A percentile compares a stretch with the other conserved stretches of the same genome.
Evolutionary conservation across 352 stramenopile species (phyloP).

Genomic region (Phytophthora cryptogea): DNA sequence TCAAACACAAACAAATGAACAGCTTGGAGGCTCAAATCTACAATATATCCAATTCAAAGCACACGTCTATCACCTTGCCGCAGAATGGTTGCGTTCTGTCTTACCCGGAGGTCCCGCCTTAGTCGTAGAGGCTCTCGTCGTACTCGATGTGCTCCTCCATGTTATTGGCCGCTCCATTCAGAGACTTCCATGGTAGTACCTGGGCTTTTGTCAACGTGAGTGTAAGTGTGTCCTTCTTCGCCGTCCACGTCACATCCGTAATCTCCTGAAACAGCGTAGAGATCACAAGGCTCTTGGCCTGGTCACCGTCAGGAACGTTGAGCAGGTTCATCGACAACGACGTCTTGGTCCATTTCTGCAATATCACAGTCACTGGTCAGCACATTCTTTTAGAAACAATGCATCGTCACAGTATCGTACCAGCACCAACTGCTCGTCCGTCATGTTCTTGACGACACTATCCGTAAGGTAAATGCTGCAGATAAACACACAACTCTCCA

Average conservation of each 20-base stretch:
- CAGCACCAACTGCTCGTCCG: constrained; percentile 65
- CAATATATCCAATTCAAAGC: constrained; percentile 31
- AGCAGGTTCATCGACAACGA: constrained; percentile 79
- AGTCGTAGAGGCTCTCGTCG: constrained; percentile 82
- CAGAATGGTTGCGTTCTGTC: neutral
- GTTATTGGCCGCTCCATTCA: constrained; percentile 83
- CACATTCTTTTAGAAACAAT: constrained; percentile 1
- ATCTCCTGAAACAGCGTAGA: constrained; percentile 73
- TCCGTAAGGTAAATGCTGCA: constrained; percentile 83
- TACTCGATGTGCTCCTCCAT: constrained; percentile 88
- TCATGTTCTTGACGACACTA: constrained; percentile 51
- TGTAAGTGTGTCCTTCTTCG: constrained; percentile 63
- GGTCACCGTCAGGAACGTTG: constrained; percentile 33
- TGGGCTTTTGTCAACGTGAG: constrained; percentile 73
- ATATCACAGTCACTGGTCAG: neutral
- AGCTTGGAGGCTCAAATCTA: constrained; percentile 17
- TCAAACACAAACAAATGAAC: constrained; percentile 14
- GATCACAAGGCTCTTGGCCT: constrained; percentile 75
- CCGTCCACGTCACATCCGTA: constrained; percentile 62
- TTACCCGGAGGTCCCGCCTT: constrained; percentile 13
- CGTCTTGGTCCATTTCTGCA: constrained; percentile 79
- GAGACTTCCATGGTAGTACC: constrained; percentile 66
- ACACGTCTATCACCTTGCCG: constrained; percentile 3
- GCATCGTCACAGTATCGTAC: constrained; percentile 24
- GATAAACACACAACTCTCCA: constrained; percentile 3